Conservation (phyloP, 202 grass and related monocot species). For the Alloteropsis angusta region DNA sequence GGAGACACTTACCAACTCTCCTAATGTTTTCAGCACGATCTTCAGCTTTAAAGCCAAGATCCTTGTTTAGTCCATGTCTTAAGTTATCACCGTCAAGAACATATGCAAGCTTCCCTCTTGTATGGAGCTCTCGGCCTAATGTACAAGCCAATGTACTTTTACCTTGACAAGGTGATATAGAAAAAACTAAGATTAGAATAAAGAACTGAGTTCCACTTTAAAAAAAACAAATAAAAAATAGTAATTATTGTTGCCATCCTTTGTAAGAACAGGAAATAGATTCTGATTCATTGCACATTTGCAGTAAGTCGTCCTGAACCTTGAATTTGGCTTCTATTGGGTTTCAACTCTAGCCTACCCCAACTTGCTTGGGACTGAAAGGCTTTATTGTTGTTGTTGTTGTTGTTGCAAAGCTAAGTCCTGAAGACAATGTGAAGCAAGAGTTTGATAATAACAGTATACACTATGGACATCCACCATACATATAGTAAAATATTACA, state of each 20-base stretch:
- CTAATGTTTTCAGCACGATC: constrained; percentile 91
- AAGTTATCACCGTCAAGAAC: constrained; percentile 95
- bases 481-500: neutral
- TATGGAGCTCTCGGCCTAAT: constrained; percentile 63
- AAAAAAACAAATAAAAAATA: neutral
- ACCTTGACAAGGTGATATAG: constrained; percentile 34
- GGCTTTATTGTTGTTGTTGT: too few relatives aligned
- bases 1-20: constrained; percentile 55
- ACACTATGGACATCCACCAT: neutral
- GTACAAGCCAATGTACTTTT: constrained; percentile 96
- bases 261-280: neutral
- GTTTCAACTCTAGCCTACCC: too few relatives aligned
- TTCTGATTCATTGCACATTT: neutral
- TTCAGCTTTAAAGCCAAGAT: constrained; percentile 81
- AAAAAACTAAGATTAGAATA: neutral
- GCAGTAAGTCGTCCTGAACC: too few relatives aligned
- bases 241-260: neutral
- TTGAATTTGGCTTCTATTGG: too few relatives aligned
- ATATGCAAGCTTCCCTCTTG: constrained; percentile 73
- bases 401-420: neutral
- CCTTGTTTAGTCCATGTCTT: constrained; percentile 85
- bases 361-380: too few relatives aligned
- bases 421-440: neutral
- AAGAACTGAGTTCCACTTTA: neutral
- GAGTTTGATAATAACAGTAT: neutral